These are phyloP conservation scores for Fusarium longipes DNA, from an alignment of 2,329 filamentous ascomycete genomes.

Conservation along the genomic window DNA sequence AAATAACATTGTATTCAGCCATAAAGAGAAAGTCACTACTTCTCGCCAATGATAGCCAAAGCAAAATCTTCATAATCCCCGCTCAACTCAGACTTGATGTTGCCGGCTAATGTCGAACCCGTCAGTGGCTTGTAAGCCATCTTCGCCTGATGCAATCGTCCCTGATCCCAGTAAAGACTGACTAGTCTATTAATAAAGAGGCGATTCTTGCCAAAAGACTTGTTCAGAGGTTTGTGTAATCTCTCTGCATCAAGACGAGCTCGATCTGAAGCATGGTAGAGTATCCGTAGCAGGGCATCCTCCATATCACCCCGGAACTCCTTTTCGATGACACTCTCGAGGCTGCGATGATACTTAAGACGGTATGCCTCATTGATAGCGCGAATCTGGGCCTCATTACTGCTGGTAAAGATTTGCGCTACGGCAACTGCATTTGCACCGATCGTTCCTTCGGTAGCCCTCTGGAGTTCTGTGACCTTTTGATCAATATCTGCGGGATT, in stretches of 20 bases:
- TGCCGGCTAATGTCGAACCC: constrained; percentile 59
- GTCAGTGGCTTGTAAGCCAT: constrained; percentile 70
- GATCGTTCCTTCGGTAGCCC: constrained; percentile 48
- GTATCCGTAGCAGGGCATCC: constrained; percentile 49
- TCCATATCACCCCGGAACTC: constrained; percentile 52
- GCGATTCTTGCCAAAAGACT: constrained; percentile 45
- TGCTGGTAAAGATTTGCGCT: constrained; percentile 48
- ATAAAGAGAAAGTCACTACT: neutral
- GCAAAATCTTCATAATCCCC: constrained; percentile 48
- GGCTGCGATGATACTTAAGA: constrained; percentile 49
- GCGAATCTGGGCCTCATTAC: constrained; percentile 50
- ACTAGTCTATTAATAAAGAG: constrained; percentile 50
- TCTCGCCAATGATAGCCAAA: constrained; percentile 47
- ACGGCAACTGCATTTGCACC: constrained; percentile 49
- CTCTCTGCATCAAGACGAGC: constrained; percentile 44
- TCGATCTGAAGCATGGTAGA: constrained; percentile 41
- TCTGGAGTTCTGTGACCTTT: constrained; percentile 50
- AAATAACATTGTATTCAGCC: fast-evolving
- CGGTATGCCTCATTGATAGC: constrained; percentile 47
- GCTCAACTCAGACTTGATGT: constrained; percentile 45
- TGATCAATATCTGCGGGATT: constrained; percentile 48
- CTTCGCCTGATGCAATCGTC: constrained; percentile 52
- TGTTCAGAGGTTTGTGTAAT: constrained; percentile 44
- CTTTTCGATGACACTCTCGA: constrained; percentile 51
- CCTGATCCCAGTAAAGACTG: constrained; percentile 50